Evolutionary conservation across 495 filamentous ascomycete genomes (phyloP), one percentile per base, ranked within the genome.

Genomic region (Aspergillus nanangensis): DNA sequence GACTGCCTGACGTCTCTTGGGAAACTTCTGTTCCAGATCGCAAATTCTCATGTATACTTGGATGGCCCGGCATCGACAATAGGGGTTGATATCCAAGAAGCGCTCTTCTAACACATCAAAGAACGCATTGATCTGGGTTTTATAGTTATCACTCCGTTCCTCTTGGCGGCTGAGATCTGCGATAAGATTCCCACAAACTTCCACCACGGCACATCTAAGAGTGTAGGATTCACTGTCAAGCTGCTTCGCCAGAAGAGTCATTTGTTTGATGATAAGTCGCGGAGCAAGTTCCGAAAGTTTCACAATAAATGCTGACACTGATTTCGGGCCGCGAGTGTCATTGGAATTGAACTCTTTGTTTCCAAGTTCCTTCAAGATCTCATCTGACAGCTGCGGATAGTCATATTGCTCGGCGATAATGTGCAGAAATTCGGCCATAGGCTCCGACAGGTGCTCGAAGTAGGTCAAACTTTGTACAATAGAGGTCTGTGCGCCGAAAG

Each of bases 281-380:
- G 93, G 93, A 21, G 84, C 86, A 54, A 97, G 75, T 60, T 96
- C 92, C n/a, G 92, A 96, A n/a, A 99, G 78, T 62, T 90, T 91
- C 41, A 88, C 74, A 52, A 99, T 86, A 53, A 99, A 99, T 1
- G 83, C 78, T n/a, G 91, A 96, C n/a, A 97, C 88, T 5, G 91
- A 96, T 62, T 99, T 99, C 9, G 93, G 93, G 0, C 93, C 94
- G 58, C 83, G 88, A 7, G 84, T 88, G 60, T 99, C 93, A 57
- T 96, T 99, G 51, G 81, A 90, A 57, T 92, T 95, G 70, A 96
- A 99, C 57, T 97, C 94, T 57, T 95, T 97, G 60, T 90, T 96
- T 63, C 88, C 92, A 45, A 99, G 77, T 48, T 99, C 93, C 59
- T 77, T 78, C 38, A 98, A 63, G 37, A 97, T 87, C 61, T 97